Evolutionary conservation across 2,329 filamentous ascomycete genomes (phyloP).

Genomic region (Pseudogymnoascus sp.): DNA sequence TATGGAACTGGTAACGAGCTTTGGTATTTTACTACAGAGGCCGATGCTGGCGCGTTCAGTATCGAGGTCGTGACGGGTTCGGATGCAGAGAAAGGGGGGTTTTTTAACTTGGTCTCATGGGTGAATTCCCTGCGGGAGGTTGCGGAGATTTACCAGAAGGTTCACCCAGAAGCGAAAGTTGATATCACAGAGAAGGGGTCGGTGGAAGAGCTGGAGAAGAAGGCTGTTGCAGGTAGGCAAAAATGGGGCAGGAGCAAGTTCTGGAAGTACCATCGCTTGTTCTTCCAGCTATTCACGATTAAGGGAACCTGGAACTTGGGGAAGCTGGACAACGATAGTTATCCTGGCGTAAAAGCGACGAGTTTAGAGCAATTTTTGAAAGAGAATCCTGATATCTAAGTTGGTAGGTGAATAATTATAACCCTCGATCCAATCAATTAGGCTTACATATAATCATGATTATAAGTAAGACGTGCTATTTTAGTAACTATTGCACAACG

Average conservation of each 20-base stretch:
- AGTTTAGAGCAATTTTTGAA: background rate
- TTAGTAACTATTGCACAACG: too few species aligned
- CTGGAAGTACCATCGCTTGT: constrained; percentile 6
- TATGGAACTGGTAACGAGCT: background rate
- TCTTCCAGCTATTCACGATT: background rate
- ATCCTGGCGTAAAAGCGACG: background rate
- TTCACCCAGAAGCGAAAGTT: background rate
- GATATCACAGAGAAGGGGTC: background rate
- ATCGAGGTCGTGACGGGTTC: constrained; percentile 10
- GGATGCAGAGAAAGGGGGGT: constrained; percentile 5
- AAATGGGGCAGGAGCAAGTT: background rate
- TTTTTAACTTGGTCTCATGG: constrained; percentile 7
- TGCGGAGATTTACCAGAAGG: background rate
- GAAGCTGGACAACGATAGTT: background rate
- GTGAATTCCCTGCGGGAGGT: constrained; percentile 12
- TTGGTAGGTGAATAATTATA: background rate
- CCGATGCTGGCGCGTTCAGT: constrained; percentile 12
- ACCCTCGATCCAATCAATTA: background rate
- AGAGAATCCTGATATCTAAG: background rate
- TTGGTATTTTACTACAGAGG: constrained; percentile 5
- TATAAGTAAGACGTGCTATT: too few species aligned
- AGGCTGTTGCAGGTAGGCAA: background rate
- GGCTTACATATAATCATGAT: background rate
- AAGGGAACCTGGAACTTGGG: constrained; percentile 9
- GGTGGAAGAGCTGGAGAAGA: background rate